Conservation (phyloP, 2,329 filamentous ascomycete genomes). For the Alternaria sp. region DNA sequence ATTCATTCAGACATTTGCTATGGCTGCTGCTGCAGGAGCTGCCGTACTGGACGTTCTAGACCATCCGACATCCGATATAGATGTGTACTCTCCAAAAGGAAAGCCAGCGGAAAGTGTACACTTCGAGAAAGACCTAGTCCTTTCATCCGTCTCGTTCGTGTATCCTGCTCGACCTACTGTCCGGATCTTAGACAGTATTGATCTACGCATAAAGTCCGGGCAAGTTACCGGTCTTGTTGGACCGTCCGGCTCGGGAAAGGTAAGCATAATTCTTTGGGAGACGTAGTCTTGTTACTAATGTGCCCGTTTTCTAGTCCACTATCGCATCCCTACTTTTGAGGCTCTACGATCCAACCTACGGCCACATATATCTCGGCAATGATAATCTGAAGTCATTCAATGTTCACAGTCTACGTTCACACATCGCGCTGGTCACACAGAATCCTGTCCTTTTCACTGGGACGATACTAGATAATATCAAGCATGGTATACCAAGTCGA, state of each 20-base stretch:
- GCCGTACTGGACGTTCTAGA: slow-evolving; percentile 57
- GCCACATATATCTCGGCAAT: slow-evolving; percentile 37
- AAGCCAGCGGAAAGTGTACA: slow-evolving; percentile 23
- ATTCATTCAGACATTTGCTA: slow-evolving; percentile 64
- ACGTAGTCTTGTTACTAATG: not conserved
- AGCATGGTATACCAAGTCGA: slow-evolving; percentile 36
- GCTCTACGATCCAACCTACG: slow-evolving; percentile 48
- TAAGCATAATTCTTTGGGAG: not conserved
- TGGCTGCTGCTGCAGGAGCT: slow-evolving; percentile 61
- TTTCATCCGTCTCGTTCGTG: slow-evolving; percentile 53
- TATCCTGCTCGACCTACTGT: slow-evolving; percentile 56
- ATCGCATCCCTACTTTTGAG: slow-evolving; percentile 54
- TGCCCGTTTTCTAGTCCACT: slow-evolving; percentile 51
- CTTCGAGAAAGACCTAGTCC: slow-evolving; percentile 43
- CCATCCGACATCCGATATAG: slow-evolving; percentile 48
- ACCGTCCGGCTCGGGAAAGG: slow-evolving; percentile 50
- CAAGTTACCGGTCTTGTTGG: slow-evolving; percentile 57
- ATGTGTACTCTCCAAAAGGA: slow-evolving; percentile 48
- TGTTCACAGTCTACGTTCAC: slow-evolving; percentile 41
- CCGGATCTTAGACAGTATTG: slow-evolving; percentile 51
- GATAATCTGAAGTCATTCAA: slow-evolving; percentile 40
- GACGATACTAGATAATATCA: slow-evolving; percentile 49
- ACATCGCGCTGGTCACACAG: slow-evolving; percentile 47
- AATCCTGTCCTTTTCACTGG: slow-evolving; percentile 45
- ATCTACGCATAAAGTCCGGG: slow-evolving; percentile 48